Conservation (phyloP, 2,329 filamentous ascomycete species). For the Alternaria sp. region DNA sequence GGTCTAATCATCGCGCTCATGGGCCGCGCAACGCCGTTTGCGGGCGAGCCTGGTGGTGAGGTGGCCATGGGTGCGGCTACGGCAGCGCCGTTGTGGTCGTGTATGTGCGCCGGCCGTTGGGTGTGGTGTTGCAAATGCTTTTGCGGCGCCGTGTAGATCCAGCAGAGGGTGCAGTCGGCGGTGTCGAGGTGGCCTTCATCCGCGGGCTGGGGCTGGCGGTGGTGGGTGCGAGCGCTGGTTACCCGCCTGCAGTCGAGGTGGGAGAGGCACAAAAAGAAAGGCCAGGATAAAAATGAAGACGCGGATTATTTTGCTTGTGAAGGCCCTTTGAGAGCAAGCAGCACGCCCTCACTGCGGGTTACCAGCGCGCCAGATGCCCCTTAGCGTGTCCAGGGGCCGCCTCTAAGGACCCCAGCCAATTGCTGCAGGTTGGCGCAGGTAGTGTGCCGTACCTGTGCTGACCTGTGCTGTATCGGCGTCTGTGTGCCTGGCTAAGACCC, state of each 20-base stretch:
- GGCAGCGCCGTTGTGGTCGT: slow-evolving; percentile 26
- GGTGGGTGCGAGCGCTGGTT: not conserved
- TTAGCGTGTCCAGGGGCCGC: slow-evolving; percentile 17
- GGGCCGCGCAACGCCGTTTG: slow-evolving; percentile 63
- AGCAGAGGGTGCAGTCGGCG: slow-evolving; percentile 16
- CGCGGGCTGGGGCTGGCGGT: slow-evolving; percentile 1
- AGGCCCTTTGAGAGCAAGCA: slow-evolving; percentile 2
- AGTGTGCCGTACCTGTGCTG: not conserved
- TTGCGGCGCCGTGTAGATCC: slow-evolving; percentile 8
- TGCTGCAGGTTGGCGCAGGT: slow-evolving; percentile 3
- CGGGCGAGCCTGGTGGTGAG: slow-evolving; percentile 48
- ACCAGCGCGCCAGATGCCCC: slow-evolving; percentile 15
- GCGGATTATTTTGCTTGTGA: slow-evolving; percentile 12
- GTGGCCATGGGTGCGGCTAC: slow-evolving; percentile 40
- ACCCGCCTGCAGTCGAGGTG: not conserved
- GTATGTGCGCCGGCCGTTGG: slow-evolving; percentile 17
- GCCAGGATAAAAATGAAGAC: slow-evolving; percentile 9
- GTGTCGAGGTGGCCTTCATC: slow-evolving; percentile 13
- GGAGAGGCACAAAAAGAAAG: not conserved
- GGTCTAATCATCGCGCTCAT: slow-evolving; percentile 82
- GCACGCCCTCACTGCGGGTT: slow-evolving; percentile 5
- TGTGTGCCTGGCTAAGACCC: slow-evolving; percentile 1
- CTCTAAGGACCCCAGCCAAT: slow-evolving; percentile 7
- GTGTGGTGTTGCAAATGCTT: slow-evolving; percentile 12
- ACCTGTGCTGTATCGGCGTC: not conserved